Percentiles rank a stretch among this genome's conserved stretches.
Conservation (phyloP, 305 asterid genomes). For the Coffea humblotiana region DNA sequence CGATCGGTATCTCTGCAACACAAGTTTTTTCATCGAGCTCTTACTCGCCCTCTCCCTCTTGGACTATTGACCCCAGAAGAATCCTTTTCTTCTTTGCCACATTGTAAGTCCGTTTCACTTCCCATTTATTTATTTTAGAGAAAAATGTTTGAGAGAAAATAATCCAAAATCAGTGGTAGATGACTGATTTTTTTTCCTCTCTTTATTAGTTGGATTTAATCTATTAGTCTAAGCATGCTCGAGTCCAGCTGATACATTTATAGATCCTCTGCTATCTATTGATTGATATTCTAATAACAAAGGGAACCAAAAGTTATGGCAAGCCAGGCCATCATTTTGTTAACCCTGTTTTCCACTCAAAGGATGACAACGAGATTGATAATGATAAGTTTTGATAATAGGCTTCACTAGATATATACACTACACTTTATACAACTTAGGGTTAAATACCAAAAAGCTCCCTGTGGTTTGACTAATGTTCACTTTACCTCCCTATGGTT, state of each 20-base stretch:
- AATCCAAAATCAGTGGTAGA: background rate
- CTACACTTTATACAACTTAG: too few species aligned
- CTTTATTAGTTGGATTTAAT: background rate
- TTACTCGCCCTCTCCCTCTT: constrained; percentile 59
- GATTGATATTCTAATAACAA: background rate
- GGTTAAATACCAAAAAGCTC: too few species aligned
- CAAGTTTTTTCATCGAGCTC: constrained; percentile 74
- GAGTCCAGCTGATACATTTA: background rate
- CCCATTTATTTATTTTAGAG: background rate
- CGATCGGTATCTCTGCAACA: constrained; percentile 65
- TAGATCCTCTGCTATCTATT: background rate
- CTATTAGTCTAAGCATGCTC: background rate
- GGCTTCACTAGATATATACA: too few species aligned
- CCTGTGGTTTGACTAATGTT: too few species aligned
- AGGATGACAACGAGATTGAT: too few species aligned
- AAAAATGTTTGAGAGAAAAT: background rate
- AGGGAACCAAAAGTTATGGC: constrained; percentile 18
- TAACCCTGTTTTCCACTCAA: constrained; percentile 10
- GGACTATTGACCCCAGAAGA: constrained; percentile 63
- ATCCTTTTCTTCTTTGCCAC: constrained; percentile 80
- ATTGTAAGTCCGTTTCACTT: constrained; percentile 47
- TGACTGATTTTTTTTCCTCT: background rate
- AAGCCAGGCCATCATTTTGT: constrained; percentile 1
- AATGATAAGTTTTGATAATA: too few species aligned
- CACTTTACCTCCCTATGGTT: too few species aligned